Conservation (phyloP, 169 alveolate genomes). For the Eimeria zaria region DNA sequence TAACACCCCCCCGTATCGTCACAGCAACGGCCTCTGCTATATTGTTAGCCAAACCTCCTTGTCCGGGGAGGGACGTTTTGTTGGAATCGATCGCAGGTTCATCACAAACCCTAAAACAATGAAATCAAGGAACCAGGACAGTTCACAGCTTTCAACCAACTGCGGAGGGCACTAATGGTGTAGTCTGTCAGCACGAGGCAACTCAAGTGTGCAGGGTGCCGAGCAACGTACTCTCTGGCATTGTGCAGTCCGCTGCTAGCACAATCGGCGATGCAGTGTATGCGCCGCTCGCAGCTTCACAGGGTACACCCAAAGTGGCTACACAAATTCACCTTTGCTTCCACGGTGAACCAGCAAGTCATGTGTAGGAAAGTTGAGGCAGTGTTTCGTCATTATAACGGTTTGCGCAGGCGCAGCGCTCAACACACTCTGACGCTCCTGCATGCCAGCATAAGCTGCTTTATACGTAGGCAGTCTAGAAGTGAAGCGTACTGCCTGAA, state of each 20-base stretch:
- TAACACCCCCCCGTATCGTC: background rate
- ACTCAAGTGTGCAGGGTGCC: background rate
- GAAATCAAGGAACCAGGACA: background rate
- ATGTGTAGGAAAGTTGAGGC: background rate
- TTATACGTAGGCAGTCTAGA: background rate
- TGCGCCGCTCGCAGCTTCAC: background rate
- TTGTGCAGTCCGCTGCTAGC: background rate
- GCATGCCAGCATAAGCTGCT: background rate
- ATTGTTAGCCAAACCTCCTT: background rate
- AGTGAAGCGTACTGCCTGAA: slow-evolving; percentile 1
- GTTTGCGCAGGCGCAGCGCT: background rate
- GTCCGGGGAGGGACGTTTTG: background rate
- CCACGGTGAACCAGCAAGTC: background rate
- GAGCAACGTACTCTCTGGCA: background rate
- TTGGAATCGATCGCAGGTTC: background rate
- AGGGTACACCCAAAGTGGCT: background rate
- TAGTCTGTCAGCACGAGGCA: background rate
- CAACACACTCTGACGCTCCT: background rate
- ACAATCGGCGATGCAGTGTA: background rate
- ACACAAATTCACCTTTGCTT: background rate
- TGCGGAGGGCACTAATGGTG: background rate
- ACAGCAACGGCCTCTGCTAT: background rate
- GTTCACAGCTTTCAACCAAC: background rate
- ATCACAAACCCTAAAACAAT: background rate
- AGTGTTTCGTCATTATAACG: background rate